These are phyloP conservation scores for Diaporthe australafricana DNA, from an alignment of 2,329 filamentous ascomycete species.

Conservation along the genomic window DNA sequence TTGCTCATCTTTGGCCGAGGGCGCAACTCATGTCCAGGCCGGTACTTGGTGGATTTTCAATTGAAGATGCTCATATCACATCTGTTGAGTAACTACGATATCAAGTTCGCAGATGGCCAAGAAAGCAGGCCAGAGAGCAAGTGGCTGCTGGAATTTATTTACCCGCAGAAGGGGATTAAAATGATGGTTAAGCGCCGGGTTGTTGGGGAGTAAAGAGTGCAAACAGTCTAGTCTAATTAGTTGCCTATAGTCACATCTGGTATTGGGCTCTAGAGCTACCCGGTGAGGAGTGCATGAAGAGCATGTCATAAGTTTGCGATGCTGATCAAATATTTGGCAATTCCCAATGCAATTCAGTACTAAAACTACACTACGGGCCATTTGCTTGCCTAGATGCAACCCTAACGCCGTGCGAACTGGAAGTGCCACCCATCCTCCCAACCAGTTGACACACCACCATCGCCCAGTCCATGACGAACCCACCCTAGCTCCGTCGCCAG, in stretches of 20 bases:
- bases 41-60: conserved; percentile 53
- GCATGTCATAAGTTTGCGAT: background rate
- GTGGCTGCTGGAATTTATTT: conserved; percentile 31
- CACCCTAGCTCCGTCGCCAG: background rate
- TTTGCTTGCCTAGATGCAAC: background rate
- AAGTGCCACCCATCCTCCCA: background rate
- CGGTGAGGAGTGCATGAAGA: background rate
- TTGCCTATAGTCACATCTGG: no score
- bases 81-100: conserved; percentile 44
- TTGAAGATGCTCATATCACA: conserved; percentile 50
- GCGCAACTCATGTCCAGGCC: conserved; percentile 53
- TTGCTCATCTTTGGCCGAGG: conserved; percentile 52
- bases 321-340: background rate
- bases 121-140: conserved; percentile 37
- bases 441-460: background rate
- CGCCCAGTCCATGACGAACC: background rate
- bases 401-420: background rate
- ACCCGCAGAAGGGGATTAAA: conserved; percentile 30
- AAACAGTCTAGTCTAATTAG: no score
- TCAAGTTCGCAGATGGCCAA: conserved; percentile 42
- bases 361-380: no score
- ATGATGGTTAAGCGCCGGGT: conserved; percentile 29
- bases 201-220: background rate
- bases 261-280: no score
- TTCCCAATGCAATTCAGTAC: background rate